Percentiles rank a stretch among this genome's conserved stretches.
Evolutionary conservation across 73 alveolate genomes (phyloP).

Genomic region (Stentor coeruleus): DNA sequence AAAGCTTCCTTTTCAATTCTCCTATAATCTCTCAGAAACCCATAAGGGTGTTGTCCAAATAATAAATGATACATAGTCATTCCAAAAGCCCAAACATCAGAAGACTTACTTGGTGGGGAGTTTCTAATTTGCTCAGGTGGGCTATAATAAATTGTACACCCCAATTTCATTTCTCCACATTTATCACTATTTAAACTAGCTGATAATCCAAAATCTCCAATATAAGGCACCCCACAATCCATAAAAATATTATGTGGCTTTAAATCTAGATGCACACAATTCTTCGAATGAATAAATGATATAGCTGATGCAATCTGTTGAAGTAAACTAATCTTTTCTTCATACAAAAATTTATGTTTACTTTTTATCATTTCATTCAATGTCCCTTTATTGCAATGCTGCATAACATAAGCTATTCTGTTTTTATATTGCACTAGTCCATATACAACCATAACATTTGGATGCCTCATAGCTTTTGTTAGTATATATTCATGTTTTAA

Average conservation of each 20-base stretch:
- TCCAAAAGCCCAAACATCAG: slow-evolving; percentile 28
- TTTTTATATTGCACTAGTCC: not conserved
- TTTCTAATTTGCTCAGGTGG: slow-evolving; percentile 20
- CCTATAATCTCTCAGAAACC: not conserved
- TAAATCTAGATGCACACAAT: not conserved
- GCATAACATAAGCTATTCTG: not conserved
- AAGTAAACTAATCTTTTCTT: not conserved
- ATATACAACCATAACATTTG: not conserved
- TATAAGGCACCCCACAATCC: not conserved
- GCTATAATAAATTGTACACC: not conserved
- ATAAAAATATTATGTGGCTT: slow-evolving; percentile 10
- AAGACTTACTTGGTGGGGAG: not conserved
- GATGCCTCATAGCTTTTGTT: not conserved
- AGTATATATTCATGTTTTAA: not conserved
- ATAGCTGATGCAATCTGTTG: not conserved
- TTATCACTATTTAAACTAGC: not conserved
- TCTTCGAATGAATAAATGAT: not conserved
- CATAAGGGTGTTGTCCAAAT: not conserved
- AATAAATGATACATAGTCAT: slow-evolving; percentile 3
- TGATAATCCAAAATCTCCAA: slow-evolving; percentile 15
- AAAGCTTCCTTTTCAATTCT: not conserved
- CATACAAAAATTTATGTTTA: not conserved
- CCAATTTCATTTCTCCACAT: not conserved
- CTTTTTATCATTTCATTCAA: not conserved
- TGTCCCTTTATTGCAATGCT: not conserved